Base-by-base conservation (phyloP, 2,329 filamentous ascomycete genomes). In the Fusarium sp. region DNA sequence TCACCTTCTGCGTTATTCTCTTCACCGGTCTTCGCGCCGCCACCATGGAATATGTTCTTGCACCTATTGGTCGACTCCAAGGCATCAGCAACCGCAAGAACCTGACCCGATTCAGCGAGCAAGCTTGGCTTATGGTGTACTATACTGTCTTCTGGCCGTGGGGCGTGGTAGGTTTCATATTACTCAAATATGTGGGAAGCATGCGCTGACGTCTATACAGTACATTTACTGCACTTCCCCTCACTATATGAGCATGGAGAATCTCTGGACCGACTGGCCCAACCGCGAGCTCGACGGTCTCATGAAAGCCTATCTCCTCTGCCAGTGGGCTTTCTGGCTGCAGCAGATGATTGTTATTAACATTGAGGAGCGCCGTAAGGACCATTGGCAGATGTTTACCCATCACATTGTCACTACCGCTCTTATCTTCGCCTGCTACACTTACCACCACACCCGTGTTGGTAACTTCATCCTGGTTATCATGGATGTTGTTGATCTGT, bases 321-420 rank as follows among this genome's bases (percentile, higher is more conserved):
- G 92, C 19, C 95, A 98, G 81, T 93, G 95, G 83, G 91, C 92
- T 29, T 98, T 98, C 82, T 98, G 94, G 92, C 82, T 98, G 52
- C 95, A 98, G 83, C 95, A 97, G 83, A 93, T 98, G 73, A 86
- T 98, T 37, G 94, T 98, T 64, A 94, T 98, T 80, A 92, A 98
- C 82, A 94, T 98, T 67, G 96, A 99, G 83, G 93, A 97, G 83
- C 90, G 93, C 73, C 90, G 96, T 78, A 98, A 98, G 84, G 96
- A 99, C 78, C 92, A 98, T 82, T 93, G 90, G 85, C 95, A 98
- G 82, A 98, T 98, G 96, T 90, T 98, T 75, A 92, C 90, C 23
- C 96, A 98, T 82, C 96, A 99, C 83, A 89, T 98, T 79, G 91
- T 98, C 80, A 99, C 96, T 25, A 93, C 91, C 78, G 85, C 86